Percentiles rank a stretch among this genome's conserved stretches.
Evolutionary conservation across 257 asterid genomes (phyloP).

Genomic region (Solanum pinnatisectum): DNA sequence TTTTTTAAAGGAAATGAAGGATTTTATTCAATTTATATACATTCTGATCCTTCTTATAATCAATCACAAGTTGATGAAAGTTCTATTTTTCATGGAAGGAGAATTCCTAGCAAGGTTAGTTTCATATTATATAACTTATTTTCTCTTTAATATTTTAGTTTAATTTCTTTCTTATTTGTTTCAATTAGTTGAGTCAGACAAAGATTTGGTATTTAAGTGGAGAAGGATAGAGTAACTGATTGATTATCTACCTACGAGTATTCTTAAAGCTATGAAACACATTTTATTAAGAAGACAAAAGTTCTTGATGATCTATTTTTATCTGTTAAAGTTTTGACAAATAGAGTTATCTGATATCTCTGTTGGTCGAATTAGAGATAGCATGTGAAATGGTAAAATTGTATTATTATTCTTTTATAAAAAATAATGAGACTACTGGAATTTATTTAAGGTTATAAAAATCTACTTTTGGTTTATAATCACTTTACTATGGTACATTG

Average conservation of each 20-base stretch:
- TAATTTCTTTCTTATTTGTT: background rate
- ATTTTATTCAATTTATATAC: conserved; percentile 32
- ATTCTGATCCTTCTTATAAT: conserved; percentile 22
- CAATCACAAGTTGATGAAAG: conserved; percentile 19
- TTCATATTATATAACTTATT: background rate
- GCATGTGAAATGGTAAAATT: background rate
- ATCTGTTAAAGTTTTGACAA: background rate
- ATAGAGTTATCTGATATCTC: background rate
- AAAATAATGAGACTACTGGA: background rate
- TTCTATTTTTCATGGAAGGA: conserved; percentile 56
- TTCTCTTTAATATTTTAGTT: background rate
- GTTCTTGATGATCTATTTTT: background rate
- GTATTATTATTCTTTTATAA: no score
- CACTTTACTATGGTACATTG: background rate
- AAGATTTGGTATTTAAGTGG: background rate
- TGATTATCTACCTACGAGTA: background rate
- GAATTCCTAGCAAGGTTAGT: conserved; percentile 81
- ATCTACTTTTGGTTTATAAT: background rate
- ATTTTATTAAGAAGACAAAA: background rate
- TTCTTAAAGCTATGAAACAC: background rate
- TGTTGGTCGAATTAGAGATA: background rate
- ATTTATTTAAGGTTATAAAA: background rate
- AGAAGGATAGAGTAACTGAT: background rate
- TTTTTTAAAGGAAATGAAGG: conserved; percentile 31
- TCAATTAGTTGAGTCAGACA: background rate